phyloP scores from a whole-genome alignment of 2,329 filamentous ascomycete species.

The Tolypocladium ophioglossoides region DNA sequence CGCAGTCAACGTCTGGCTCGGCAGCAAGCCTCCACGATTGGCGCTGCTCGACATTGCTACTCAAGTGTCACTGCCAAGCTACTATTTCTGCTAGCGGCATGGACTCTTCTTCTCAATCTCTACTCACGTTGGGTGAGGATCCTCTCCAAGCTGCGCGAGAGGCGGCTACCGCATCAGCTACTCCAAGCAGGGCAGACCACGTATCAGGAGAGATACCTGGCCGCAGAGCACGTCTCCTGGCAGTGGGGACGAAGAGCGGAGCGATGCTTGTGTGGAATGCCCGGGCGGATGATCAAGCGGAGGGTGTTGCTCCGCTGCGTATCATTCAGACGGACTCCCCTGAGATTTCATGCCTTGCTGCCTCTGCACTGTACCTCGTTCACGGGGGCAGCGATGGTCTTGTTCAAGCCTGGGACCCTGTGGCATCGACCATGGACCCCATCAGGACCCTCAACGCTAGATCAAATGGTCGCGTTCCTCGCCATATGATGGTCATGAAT shows the following conservation, averaged over 20 bases:
- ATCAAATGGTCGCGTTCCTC: constrained; percentile 71
- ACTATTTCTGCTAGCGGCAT: constrained; percentile 61
- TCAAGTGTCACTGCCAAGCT: constrained; percentile 47
- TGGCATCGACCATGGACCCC: constrained; percentile 68
- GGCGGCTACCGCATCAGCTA: constrained; percentile 36
- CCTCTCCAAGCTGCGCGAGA: constrained; percentile 40
- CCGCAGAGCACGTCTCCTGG: constrained; percentile 69
- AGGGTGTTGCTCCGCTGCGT: constrained; percentile 56
- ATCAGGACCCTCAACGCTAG: constrained; percentile 80
- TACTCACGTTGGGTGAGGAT: constrained; percentile 67
- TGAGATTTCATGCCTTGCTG: constrained; percentile 68
- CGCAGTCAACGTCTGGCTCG: constrained; percentile 8
- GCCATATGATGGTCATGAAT: constrained; percentile 48
- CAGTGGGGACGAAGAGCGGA: constrained; percentile 69
- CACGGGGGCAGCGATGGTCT: constrained; percentile 92
- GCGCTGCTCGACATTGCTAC: constrained; percentile 18
- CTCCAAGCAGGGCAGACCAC: constrained; percentile 28
- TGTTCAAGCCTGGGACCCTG: constrained; percentile 93
- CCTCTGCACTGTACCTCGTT: constrained; percentile 79
- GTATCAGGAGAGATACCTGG: constrained; percentile 60
- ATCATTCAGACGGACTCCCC: constrained; percentile 86
- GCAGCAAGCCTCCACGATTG: constrained; percentile 18
- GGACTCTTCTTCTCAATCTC: constrained; percentile 64
- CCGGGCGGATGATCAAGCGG: constrained; percentile 43
- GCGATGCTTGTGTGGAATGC: constrained; percentile 78